phyloP scores from a whole-genome alignment of 2,329 filamentous ascomycete genomes.

The Ceratocystis variospora region DNA sequence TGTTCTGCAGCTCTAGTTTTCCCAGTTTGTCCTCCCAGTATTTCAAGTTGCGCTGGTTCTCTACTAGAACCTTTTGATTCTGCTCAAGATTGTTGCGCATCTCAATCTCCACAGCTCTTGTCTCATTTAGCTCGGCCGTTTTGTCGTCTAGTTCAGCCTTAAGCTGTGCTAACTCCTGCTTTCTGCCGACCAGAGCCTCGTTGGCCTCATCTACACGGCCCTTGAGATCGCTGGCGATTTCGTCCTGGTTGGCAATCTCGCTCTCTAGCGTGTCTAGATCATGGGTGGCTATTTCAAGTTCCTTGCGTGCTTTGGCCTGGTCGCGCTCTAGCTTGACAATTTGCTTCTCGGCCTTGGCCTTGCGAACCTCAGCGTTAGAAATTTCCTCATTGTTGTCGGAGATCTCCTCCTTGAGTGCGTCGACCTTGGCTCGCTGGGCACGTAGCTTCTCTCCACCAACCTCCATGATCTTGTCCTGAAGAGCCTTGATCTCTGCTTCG shows the following conservation, averaged over 20 bases:
- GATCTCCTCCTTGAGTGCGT: constrained; percentile 76
- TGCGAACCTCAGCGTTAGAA: constrained; percentile 73
- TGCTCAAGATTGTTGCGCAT: constrained; percentile 98
- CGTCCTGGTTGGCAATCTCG: constrained; percentile 64
- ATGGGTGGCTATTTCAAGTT: constrained; percentile 54
- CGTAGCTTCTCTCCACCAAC: constrained; percentile 88
- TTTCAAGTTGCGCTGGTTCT: constrained; percentile 69
- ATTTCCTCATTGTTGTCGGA: constrained; percentile 65
- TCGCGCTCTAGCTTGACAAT: constrained; percentile 77
- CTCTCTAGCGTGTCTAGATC: constrained; percentile 68
- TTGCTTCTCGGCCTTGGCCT: constrained; percentile 88
- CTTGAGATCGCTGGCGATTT: constrained; percentile 58
- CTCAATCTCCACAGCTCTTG: constrained; percentile 80
- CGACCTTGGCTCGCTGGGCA: constrained; percentile 79
- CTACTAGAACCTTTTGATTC: constrained; percentile 72
- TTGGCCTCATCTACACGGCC: constrained; percentile 69
- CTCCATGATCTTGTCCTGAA: constrained; percentile 98
- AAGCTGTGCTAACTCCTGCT: constrained; percentile 61
- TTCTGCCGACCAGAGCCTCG: constrained; percentile 62
- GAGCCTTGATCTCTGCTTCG: constrained; percentile 79
- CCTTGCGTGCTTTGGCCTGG: constrained; percentile 60
- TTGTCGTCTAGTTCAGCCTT: constrained; percentile 83
- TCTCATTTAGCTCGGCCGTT: constrained; percentile 73
- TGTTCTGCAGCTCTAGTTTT: constrained; percentile 71
- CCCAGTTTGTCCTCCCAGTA: constrained; percentile 85